Evolutionary conservation across 805 yeast species (phyloP), one percentile per base, ranked within the genome.

Genomic region (Kregervanrija delftensis): DNA sequence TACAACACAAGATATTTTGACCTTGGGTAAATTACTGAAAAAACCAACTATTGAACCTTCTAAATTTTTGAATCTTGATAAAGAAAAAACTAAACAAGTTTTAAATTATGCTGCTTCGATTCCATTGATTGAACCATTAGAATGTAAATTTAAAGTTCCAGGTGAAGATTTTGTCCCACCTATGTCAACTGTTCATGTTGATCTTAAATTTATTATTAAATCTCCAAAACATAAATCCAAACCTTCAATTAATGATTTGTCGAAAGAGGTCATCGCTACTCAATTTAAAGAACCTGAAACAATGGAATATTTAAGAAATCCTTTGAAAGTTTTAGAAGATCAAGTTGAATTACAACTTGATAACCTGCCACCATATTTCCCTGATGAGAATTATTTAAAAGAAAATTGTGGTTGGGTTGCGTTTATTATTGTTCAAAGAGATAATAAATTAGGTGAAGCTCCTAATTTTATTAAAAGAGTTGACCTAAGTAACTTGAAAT

Each of bases 121-220:
- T 32, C 96, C 97, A 37, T 64, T 71, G 39, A 63, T 90, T 41
- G 78, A 83, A 55, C 67, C 89, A 12, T 51, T 89, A 30, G 77
- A 76, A 42, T 82, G 95, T 37, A 78, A 76, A 46, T 88, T 88
- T 66, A 73, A 75, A 50, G 96, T 91, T 37, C 91, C 96, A 3
- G 98, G 98, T 32, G 97, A 90, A 68, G 60, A 65, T 12, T 68
- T 68, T 30, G 80, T 86, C 30, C 78, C 89, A 0, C 83, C 96
- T 28, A 72, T 75, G 22, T 78, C 97, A 2, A 74, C 76, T 40
- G 80, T 87, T 8, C 90, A 87, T 63, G 68, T 95, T 47, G 80
- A 79, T 30, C 52, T 93, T 17, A 88, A 90, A 63, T 83, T 85
- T 47, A 63, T 86, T 37, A 77, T 88, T 35, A 80, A 82, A 54